Evolutionary conservation across 1,284 basidiomycete species (phyloP).

Genomic region (Thelephora terrestris): DNA sequence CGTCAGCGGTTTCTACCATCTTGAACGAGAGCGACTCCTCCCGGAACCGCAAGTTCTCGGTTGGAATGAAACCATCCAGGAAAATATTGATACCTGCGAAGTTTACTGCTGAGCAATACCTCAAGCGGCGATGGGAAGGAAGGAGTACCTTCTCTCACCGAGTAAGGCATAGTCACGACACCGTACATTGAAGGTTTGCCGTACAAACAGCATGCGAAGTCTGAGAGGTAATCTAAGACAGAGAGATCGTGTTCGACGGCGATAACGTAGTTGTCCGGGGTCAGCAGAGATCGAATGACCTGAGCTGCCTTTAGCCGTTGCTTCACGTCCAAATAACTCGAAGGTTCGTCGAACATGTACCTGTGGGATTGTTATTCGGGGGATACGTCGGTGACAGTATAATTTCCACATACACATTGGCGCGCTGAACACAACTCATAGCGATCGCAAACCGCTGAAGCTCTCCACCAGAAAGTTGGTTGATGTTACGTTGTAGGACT

Average conservation of each 20-base stretch:
- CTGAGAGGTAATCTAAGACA: constrained; percentile 93
- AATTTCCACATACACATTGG: constrained; percentile 66
- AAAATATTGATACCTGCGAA: constrained; percentile 90
- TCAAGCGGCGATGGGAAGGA: neutral
- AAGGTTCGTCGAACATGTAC: constrained; percentile 97
- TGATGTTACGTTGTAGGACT: constrained; percentile 75
- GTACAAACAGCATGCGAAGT: constrained; percentile 94
- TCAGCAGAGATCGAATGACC: constrained; percentile 81
- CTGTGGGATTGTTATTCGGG: constrained; percentile 27
- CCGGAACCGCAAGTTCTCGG: constrained; percentile 96
- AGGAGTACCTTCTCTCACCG: constrained; percentile 80
- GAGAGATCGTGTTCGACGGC: constrained; percentile 97
- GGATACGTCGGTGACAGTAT: neutral
- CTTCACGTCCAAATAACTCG: constrained; percentile 91
- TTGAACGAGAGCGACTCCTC: constrained; percentile 92
- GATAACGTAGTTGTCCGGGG: constrained; percentile 80
- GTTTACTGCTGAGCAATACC: neutral
- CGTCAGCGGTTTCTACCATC: constrained; percentile 91
- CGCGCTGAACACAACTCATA: constrained; percentile 85
- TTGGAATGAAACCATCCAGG: constrained; percentile 94
- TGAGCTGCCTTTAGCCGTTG: constrained; percentile 95
- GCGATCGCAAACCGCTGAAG: constrained; percentile 94
- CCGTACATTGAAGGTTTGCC: constrained; percentile 96
- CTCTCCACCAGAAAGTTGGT: constrained; percentile 89
- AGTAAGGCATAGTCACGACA: constrained; percentile 96